These are phyloP conservation scores for Coix lacrymajobi DNA, from an alignment of 176 grass and related monocot species.

Conservation along the genomic window DNA sequence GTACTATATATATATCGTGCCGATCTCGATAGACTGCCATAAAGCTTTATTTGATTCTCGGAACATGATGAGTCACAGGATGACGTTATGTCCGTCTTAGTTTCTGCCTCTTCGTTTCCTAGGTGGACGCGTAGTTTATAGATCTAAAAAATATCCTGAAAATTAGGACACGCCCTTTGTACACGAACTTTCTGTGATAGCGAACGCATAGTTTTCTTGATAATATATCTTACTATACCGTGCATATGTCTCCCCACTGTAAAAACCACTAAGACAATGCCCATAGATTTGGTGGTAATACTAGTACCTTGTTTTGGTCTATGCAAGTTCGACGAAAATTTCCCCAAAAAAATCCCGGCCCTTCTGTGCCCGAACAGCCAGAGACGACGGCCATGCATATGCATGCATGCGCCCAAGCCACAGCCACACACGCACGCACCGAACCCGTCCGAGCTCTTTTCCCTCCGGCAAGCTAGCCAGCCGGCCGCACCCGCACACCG, in stretches of 20 bases:
- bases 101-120: background rate
- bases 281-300: background rate
- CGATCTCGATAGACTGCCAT: background rate
- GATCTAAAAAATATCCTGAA: background rate
- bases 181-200: background rate
- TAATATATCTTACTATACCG: background rate
- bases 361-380: conserved; percentile 9
- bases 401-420: background rate
- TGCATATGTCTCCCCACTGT: background rate
- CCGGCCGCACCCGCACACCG: background rate
- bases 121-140: no score
- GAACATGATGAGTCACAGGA: background rate
- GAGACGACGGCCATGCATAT: background rate
- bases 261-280: background rate
- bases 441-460: background rate
- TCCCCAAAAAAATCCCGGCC: background rate
- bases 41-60: background rate
- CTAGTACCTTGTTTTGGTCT: background rate
- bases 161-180: background rate
- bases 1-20: background rate
- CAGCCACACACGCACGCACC: background rate
- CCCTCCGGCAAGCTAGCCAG: background rate
- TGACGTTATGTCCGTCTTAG: background rate
- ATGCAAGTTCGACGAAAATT: background rate
- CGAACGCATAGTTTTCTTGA: background rate